Conservation (phyloP, 75 land plant species). For the Pinus tabuliformis region DNA sequence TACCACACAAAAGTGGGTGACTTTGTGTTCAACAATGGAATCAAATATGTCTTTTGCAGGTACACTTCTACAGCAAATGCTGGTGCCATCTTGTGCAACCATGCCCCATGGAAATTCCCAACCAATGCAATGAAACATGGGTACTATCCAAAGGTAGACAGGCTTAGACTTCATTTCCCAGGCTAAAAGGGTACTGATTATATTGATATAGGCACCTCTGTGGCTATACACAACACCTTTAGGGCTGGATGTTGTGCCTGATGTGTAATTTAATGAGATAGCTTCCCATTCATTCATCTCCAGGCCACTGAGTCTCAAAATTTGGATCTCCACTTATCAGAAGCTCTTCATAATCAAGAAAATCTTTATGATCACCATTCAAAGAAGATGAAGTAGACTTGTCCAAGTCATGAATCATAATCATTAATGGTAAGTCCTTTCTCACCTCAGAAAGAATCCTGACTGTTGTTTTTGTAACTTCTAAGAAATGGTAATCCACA, state of each 20-base stretch:
- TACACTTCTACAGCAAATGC: constrained; percentile 34
- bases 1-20: no score
- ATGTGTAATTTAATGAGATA: no score
- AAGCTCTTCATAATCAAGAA: constrained; percentile 70
- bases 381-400: background rate
- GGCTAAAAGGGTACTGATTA: constrained; percentile 36
- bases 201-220: constrained; percentile 5
- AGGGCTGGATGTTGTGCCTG: no score
- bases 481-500: no score
- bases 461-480: no score
- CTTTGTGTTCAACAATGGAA: no score
- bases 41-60: constrained; percentile 32
- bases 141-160: constrained; percentile 1
- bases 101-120: no score
- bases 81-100: no score
- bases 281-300: constrained; percentile 51
- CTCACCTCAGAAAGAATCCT: constrained; percentile 14
- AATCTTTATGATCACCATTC: constrained; percentile 9
- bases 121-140: no score
- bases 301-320: constrained; percentile 55
- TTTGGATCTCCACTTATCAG: constrained; percentile 38
- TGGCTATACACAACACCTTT: no score
- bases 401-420: constrained; percentile 39
- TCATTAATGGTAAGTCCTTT: constrained; percentile 32
- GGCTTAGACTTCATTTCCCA: constrained; percentile 55